phyloP scores from a whole-genome alignment of 2,329 filamentous ascomycete species.

The Aureobasidium melanogenum region DNA sequence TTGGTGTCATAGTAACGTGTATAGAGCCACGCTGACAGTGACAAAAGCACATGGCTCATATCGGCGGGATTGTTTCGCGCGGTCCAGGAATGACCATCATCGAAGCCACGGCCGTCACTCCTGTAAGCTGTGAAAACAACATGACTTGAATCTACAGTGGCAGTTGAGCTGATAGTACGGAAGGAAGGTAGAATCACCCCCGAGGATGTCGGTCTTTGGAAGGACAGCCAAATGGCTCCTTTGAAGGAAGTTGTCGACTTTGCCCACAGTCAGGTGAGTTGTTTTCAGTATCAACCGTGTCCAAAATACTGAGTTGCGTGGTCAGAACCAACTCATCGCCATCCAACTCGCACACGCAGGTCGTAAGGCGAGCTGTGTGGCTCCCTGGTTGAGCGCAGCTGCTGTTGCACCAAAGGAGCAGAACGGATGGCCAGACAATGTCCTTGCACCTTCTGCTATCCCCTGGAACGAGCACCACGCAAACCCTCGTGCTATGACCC shows the following conservation, averaged over 20 bases:
- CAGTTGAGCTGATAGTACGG: background rate
- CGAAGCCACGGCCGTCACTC: conserved; percentile 67
- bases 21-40: conserved; percentile 31
- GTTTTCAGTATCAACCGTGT: background rate
- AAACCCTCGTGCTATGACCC: conserved; percentile 57
- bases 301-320: background rate
- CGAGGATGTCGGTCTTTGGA: conserved; percentile 71
- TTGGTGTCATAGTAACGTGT: no score
- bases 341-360: conserved; percentile 80
- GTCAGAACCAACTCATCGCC: conserved; percentile 53
- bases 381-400: conserved; percentile 53
- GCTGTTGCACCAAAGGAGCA: conserved; percentile 43
- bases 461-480: conserved; percentile 55
- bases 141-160: background rate
- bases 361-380: conserved; percentile 49
- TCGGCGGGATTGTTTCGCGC: conserved; percentile 67
- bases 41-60: conserved; percentile 73
- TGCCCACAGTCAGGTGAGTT: conserved; percentile 59
- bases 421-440: conserved; percentile 46
- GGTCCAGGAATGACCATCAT: conserved; percentile 67
- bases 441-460: conserved; percentile 50
- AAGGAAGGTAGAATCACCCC: conserved; percentile 65
- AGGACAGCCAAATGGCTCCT: conserved; percentile 69
- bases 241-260: conserved; percentile 66
- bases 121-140: conserved; percentile 37